phyloP scores from a whole-genome alignment of 2,329 filamentous ascomycete species.

The Colletotrichum limetticola region DNA sequence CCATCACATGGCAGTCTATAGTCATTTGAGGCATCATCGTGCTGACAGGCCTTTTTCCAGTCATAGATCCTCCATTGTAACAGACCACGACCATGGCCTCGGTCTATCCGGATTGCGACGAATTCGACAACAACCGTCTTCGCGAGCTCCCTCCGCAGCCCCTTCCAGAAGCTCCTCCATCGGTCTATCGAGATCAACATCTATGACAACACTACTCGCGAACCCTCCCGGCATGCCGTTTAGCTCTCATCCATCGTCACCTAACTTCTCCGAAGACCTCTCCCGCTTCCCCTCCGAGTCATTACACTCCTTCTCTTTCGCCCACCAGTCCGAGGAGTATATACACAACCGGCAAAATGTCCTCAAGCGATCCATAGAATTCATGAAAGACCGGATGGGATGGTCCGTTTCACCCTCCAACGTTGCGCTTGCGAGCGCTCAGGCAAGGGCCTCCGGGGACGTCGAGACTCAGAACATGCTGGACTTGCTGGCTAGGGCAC shows the following conservation, averaged over 20 bases:
- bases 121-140: slow-evolving; percentile 86
- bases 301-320: slow-evolving; percentile 97
- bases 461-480: slow-evolving; percentile 90
- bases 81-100: slow-evolving; percentile 88
- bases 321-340: slow-evolving; percentile 92
- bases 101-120: slow-evolving; percentile 88
- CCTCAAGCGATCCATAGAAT: slow-evolving; percentile 92
- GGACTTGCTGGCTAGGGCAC: slow-evolving; percentile 84
- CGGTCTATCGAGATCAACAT: slow-evolving; percentile 73
- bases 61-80: slow-evolving; percentile 80
- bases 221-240: slow-evolving; percentile 64
- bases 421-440: slow-evolving; percentile 82
- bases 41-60: slow-evolving; percentile 30
- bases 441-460: slow-evolving; percentile 85
- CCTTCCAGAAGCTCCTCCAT: slow-evolving; percentile 71
- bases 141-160: slow-evolving; percentile 71
- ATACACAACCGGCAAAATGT: slow-evolving; percentile 93
- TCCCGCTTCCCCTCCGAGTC: slow-evolving; percentile 95
- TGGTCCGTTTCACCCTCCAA: slow-evolving; percentile 76
- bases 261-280: slow-evolving; percentile 87
- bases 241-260: slow-evolving; percentile 74
- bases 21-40: slow-evolving; percentile 16
- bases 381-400: slow-evolving; percentile 92
- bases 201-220: slow-evolving; percentile 75
- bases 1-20: slow-evolving; percentile 31